phyloP scores from a whole-genome alignment of 225 moss, liverwort and hornwort genomes.

The Pseudoscleropodium purum region DNA sequence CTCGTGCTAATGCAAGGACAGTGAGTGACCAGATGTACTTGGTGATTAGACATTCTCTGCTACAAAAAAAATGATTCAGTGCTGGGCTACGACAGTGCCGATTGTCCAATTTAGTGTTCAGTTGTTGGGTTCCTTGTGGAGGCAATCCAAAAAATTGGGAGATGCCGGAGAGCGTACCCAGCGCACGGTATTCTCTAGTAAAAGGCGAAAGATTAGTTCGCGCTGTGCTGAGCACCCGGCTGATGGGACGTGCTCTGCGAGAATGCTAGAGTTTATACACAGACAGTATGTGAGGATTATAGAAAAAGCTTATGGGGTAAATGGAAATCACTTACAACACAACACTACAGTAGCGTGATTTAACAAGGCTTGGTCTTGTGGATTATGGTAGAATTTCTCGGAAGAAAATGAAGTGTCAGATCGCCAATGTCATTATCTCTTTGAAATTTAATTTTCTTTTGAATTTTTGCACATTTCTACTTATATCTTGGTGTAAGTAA shows the following conservation, averaged over 20 bases:
- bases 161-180: background rate
- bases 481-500: no score
- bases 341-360: background rate
- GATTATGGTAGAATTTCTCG: background rate
- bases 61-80: background rate
- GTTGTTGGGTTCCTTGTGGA: no score
- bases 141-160: background rate
- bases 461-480: background rate
- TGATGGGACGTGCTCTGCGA: no score
- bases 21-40: background rate
- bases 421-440: background rate
- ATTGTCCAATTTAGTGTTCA: no score
- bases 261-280: background rate
- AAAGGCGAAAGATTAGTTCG: conserved; percentile 55
- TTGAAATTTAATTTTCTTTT: no score
- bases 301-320: background rate
- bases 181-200: conserved; percentile 62
- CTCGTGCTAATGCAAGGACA: background rate
- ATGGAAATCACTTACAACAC: background rate
- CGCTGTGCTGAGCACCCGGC: conserved; percentile 27
- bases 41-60: no score
- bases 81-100: no score
- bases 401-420: background rate
- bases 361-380: background rate
- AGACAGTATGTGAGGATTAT: background rate